phyloP scores from a whole-genome alignment of 495 filamentous ascomycete genomes.

The Tuber indicum region DNA sequence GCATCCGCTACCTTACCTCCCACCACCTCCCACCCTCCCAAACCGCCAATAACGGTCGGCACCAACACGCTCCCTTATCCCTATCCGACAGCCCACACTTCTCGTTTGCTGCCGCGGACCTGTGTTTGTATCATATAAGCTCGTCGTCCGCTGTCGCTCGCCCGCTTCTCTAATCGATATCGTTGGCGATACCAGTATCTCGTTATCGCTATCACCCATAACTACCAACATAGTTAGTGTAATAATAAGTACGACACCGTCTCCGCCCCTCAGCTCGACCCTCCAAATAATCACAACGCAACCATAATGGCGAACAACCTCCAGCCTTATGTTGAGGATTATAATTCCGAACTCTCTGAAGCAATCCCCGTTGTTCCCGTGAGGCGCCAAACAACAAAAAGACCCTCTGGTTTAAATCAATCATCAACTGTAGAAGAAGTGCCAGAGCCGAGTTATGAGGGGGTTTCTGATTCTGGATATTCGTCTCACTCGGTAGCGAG shows the following conservation, averaged over 20 bases:
- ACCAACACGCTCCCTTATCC: constrained; percentile 36
- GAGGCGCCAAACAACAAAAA: constrained; percentile 30
- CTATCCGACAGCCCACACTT: constrained; percentile 29
- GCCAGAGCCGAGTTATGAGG: constrained; percentile 30
- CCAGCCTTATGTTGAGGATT: constrained; percentile 41
- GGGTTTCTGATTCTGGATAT: constrained; percentile 40
- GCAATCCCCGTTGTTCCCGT: constrained; percentile 28
- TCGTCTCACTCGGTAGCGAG: constrained; percentile 37
- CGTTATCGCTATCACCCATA: constrained; percentile 24
- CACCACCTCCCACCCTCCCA: constrained; percentile 24
- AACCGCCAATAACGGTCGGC: constrained; percentile 28
- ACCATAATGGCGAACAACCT: constrained; percentile 10
- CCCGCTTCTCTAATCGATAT: constrained; percentile 38
- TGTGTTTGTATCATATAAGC: constrained; percentile 29
- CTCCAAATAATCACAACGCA: constrained; percentile 11
- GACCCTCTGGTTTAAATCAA: constrained; percentile 35
- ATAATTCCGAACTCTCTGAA: constrained; percentile 40
- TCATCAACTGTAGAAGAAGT: constrained; percentile 28
- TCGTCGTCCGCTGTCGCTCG: constrained; percentile 22
- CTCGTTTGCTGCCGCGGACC: constrained; percentile 15
- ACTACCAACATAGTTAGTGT: constrained; percentile 33
- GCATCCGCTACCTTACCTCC: constrained; percentile 4
- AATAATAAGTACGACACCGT: constrained; percentile 28
- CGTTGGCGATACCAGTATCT: constrained; percentile 37
- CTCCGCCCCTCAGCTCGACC: constrained; percentile 9